A percentile compares a stretch with the other conserved stretches of the same genome.
Conservation (phyloP, 73 alveolate genomes). For the Paramecium caudatum region DNA sequence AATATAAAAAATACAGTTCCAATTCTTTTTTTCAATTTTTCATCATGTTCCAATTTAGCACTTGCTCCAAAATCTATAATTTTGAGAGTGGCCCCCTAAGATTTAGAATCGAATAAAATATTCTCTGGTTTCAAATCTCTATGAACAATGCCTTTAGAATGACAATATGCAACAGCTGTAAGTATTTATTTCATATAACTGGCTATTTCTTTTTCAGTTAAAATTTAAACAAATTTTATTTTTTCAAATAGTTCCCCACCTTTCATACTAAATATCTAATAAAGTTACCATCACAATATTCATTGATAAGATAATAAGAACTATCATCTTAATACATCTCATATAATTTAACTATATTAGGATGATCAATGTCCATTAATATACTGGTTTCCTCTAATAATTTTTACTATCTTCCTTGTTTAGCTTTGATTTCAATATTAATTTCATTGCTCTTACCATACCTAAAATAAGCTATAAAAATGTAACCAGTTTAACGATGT, state of each 20-base stretch:
- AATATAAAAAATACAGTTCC: slow-evolving; percentile 65
- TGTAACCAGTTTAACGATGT: slow-evolving; percentile 35
- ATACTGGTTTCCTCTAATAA: slow-evolving; percentile 56
- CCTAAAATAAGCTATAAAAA: slow-evolving; percentile 35
- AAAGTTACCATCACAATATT: slow-evolving; percentile 67
- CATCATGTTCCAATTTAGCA: slow-evolving; percentile 64
- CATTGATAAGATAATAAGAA: slow-evolving; percentile 45
- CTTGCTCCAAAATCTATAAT: slow-evolving; percentile 93
- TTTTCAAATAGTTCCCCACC: slow-evolving; percentile 84
- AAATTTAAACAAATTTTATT: slow-evolving; percentile 78
- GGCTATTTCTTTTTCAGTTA: slow-evolving; percentile 83
- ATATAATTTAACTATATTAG: slow-evolving; percentile 57
- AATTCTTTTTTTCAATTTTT: slow-evolving; percentile 61
- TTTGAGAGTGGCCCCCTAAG: slow-evolving; percentile 87
- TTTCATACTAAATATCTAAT: slow-evolving; percentile 2
- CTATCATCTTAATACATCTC: slow-evolving; percentile 57
- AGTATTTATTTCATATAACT: slow-evolving; percentile 83
- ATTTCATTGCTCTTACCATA: slow-evolving; percentile 71
- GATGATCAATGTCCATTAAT: slow-evolving; percentile 66
- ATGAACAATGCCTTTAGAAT: slow-evolving; percentile 93
- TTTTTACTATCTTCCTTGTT: slow-evolving; percentile 54
- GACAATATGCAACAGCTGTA: slow-evolving; percentile 91
- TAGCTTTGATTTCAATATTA: slow-evolving; percentile 29
- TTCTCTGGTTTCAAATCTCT: slow-evolving; percentile 97
- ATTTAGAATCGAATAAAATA: slow-evolving; percentile 87